Percentiles rank a stretch among this genome's conserved stretches.
Evolutionary conservation across 176 grass and related monocot genomes (phyloP).

Genomic region (Oropetium thomaeum): DNA sequence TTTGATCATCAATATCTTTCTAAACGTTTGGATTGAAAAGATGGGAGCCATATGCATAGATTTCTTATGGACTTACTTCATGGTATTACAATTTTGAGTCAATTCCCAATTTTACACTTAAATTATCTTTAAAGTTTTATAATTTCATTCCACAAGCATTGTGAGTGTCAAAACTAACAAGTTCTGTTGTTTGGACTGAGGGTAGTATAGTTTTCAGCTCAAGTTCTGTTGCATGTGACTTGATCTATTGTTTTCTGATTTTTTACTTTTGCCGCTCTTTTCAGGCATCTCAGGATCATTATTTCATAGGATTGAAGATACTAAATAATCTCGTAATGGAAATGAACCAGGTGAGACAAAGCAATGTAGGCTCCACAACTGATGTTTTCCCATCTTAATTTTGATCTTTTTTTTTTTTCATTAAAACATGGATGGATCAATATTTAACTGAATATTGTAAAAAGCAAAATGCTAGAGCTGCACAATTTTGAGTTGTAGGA

Average conservation of each 20-base stretch:
- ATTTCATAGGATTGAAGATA: constrained; percentile 98
- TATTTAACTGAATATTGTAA: background rate
- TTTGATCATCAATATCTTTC: background rate
- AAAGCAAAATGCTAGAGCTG: constrained; percentile 16
- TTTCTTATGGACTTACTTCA: background rate
- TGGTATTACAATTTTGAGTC: background rate
- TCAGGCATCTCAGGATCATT: constrained; percentile 93
- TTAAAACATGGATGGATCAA: constrained; percentile 9
- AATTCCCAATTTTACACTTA: background rate
- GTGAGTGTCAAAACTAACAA: background rate
- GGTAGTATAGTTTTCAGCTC: background rate
- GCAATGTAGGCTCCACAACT: background rate
- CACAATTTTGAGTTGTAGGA: constrained; percentile 14
- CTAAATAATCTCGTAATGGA: constrained; percentile 81
- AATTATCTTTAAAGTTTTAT: background rate
- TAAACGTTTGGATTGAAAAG: background rate
- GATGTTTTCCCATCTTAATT: background rate
- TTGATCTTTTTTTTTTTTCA: background rate
- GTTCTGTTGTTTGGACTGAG: background rate
- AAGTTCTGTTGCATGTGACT: background rate
- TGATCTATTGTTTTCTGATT: constrained; percentile 33
- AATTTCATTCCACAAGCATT: background rate
- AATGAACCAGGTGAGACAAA: constrained; percentile 87
- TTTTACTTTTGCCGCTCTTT: constrained; percentile 19
- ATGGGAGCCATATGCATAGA: background rate